These are phyloP conservation scores for Fonsecaea pedrosoi DNA, from an alignment of 2,329 filamentous ascomycete species.

Conservation along the genomic window DNA sequence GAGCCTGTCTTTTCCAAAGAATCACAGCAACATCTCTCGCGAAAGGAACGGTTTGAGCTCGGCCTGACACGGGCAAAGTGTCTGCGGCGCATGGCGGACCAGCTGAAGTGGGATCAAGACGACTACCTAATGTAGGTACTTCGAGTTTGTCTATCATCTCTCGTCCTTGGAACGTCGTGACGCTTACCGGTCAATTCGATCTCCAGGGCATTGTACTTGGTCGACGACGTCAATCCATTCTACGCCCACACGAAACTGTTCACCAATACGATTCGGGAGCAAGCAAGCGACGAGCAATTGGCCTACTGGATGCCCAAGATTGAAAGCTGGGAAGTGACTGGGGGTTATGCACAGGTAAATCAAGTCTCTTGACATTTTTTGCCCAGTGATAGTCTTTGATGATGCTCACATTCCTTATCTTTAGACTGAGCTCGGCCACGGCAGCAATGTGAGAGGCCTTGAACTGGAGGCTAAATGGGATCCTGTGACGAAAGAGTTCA, in stretches of 20 bases:
- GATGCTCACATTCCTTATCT: too few relatives aligned
- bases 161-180: too few relatives aligned
- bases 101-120: conserved; percentile 56
- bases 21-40: conserved; percentile 57
- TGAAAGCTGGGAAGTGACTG: conserved; percentile 56
- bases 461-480: conserved; percentile 58
- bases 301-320: conserved; percentile 58
- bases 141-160: conserved; percentile 31
- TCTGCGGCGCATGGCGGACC: conserved; percentile 53
- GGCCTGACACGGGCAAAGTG: conserved; percentile 60
- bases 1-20: conserved; percentile 58
- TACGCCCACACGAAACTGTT: conserved; percentile 60
- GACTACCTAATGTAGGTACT: conserved; percentile 57
- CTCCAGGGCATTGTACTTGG: conserved; percentile 55
- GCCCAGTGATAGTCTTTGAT: too few relatives aligned
- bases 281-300: conserved; percentile 55
- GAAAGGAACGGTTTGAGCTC: conserved; percentile 58
- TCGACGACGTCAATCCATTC: conserved; percentile 60
- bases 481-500: conserved; percentile 51
- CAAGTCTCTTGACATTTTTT: neutral
- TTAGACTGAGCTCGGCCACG: conserved; percentile 57
- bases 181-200: too few relatives aligned
- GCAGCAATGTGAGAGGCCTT: conserved; percentile 58
- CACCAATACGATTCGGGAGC: conserved; percentile 56
- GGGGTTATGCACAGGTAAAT: conserved; percentile 58